phyloP scores from a whole-genome alignment of 257 asterid genomes.

The Anisodus tanguticus region DNA sequence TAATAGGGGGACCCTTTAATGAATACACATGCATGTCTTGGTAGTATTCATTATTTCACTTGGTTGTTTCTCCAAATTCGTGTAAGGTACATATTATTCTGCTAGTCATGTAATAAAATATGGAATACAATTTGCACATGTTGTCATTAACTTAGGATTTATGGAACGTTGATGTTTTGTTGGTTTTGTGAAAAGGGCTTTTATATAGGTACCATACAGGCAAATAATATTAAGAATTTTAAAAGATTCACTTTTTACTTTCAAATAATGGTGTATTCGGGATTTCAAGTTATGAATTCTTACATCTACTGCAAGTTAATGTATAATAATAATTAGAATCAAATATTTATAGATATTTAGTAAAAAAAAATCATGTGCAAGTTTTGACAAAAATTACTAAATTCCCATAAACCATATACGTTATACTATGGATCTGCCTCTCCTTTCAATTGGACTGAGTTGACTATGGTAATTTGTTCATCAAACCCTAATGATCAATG shows the following conservation, averaged over 20 bases:
- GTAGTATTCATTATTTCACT: constrained; percentile 18
- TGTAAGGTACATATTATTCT: not conserved
- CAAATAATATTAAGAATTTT: not conserved
- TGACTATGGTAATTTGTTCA: not conserved
- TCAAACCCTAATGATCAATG: not conserved
- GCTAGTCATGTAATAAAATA: not conserved
- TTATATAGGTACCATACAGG: not conserved
- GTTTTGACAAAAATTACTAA: too few relatives aligned
- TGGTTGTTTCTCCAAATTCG: not conserved
- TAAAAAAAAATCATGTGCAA: too few relatives aligned
- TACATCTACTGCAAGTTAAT: too few relatives aligned
- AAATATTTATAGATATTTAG: too few relatives aligned
- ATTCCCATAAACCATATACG: too few relatives aligned
- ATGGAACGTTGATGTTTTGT: not conserved
- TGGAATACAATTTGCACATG: not conserved
- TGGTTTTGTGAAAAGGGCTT: not conserved
- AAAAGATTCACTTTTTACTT: too few relatives aligned
- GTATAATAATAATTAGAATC: too few relatives aligned
- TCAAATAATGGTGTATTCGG: too few relatives aligned
- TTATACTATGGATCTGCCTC: too few relatives aligned
- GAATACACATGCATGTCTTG: constrained; percentile 7
- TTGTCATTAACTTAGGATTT: not conserved
- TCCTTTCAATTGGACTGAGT: too few relatives aligned
- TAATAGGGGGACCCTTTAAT: not conserved
- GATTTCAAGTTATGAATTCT: too few relatives aligned